Evolutionary conservation across 768 basidiomycete species (phyloP).

Genomic region (Cystobasidium tubakii): DNA sequence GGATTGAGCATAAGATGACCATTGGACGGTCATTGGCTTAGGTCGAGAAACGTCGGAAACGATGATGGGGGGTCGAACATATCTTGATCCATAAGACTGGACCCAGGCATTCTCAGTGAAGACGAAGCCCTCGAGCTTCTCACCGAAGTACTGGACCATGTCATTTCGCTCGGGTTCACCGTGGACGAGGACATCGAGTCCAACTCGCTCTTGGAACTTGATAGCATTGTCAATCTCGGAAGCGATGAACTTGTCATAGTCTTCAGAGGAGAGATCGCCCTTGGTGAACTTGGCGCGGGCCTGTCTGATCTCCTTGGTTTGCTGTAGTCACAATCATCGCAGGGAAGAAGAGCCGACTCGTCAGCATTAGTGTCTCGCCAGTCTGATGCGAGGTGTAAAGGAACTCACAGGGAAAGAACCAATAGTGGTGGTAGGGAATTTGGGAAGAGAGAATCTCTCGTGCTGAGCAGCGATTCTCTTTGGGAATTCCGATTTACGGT

Average conservation of each 20-base stretch:
- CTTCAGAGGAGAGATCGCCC: constrained; percentile 70
- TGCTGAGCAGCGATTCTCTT: constrained; percentile 80
- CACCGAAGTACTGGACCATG: constrained; percentile 99
- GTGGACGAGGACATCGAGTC: constrained; percentile 93
- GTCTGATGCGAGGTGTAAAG: too few species aligned
- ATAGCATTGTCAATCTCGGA: constrained; percentile 91
- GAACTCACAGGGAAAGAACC: constrained; percentile 89
- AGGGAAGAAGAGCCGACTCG: too few species aligned
- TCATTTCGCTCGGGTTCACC: constrained; percentile 99
- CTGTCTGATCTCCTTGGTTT: constrained; percentile 97
- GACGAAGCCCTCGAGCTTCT: constrained; percentile 86
- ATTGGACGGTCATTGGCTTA: constrained; percentile 86
- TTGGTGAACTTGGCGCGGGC: constrained; percentile 94
- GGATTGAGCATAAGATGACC: constrained; percentile 95
- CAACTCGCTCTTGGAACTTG: constrained; percentile 92
- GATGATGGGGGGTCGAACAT: constrained; percentile 96
- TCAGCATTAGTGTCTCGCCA: too few species aligned
- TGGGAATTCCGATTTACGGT: constrained; percentile 83
- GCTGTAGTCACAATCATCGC: constrained; percentile 58
- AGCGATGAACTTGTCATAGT: constrained; percentile 98
- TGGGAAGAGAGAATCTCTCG: constrained; percentile 80
- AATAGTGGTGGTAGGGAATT: constrained; percentile 97
- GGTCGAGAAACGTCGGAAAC: constrained; percentile 96
- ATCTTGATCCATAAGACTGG: constrained; percentile 98
- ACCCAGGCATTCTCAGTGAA: constrained; percentile 99